Conservation (phyloP, 352 stramenopile genomes). For the Phytophthora rubi region DNA sequence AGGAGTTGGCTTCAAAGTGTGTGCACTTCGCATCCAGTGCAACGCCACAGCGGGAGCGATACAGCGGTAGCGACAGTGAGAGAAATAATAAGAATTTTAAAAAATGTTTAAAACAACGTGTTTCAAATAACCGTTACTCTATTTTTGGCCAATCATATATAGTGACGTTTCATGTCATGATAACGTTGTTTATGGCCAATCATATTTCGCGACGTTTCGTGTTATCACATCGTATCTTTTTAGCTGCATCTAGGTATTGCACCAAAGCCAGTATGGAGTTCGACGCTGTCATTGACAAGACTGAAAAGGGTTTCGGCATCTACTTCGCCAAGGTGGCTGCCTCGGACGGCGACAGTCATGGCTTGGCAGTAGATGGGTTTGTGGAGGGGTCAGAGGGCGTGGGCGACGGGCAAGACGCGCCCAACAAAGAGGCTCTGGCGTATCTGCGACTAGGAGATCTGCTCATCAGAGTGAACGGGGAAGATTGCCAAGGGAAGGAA, state of each 20-base stretch:
- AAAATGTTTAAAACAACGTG: too few relatives aligned
- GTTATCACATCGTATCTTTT: neutral
- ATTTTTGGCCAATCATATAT: too few relatives aligned
- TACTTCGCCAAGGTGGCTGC: constrained; percentile 45
- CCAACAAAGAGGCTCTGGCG: constrained; percentile 4
- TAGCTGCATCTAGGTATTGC: neutral
- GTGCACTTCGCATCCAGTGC: too few relatives aligned
- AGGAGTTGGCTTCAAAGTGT: too few relatives aligned
- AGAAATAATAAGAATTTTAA: too few relatives aligned
- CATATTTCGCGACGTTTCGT: too few relatives aligned
- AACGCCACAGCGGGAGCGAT: too few relatives aligned
- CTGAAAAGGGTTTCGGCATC: constrained; percentile 46
- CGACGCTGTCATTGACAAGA: constrained; percentile 41
- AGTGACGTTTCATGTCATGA: too few relatives aligned
- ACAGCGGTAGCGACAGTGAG: too few relatives aligned
- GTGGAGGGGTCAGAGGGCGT: constrained; percentile 19
- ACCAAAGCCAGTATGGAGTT: constrained; percentile 17
- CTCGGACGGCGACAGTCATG: neutral
- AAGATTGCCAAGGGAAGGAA: constrained; percentile 32
- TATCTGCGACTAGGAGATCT: constrained; percentile 46
- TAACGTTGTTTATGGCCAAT: too few relatives aligned
- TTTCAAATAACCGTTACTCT: too few relatives aligned
- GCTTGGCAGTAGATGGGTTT: constrained; percentile 50
- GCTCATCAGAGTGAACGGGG: constrained; percentile 42
- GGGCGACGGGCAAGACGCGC: neutral